A percentile compares a stretch with the other conserved stretches of the same genome.
These are phyloP conservation scores for Allium cepa DNA, from an alignment of 106 monocot genomes.

Conservation along the genomic window DNA sequence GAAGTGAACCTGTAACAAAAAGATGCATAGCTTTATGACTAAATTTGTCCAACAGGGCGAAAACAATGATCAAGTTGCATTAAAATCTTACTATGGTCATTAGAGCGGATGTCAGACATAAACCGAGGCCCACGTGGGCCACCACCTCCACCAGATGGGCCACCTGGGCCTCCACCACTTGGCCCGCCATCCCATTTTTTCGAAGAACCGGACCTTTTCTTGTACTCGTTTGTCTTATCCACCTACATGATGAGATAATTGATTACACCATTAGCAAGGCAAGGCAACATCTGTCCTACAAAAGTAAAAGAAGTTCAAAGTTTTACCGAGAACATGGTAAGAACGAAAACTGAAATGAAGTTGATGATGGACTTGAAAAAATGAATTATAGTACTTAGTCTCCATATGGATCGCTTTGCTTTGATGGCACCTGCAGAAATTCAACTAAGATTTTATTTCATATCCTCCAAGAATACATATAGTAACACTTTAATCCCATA, in stretches of 20 bases:
- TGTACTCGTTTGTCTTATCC: conserved; percentile 66
- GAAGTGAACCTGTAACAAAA: conserved; percentile 8
- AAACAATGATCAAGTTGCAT: background rate
- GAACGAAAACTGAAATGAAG: conserved; percentile 60
- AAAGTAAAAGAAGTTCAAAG: too few species aligned
- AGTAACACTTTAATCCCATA: too few species aligned
- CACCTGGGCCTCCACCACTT: conserved; percentile 50
- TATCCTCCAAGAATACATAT: too few species aligned
- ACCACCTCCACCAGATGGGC: conserved; percentile 56
- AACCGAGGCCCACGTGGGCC: conserved; percentile 59
- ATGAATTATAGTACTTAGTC: conserved; percentile 61
- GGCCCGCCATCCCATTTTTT: conserved; percentile 94
- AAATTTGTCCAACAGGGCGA: background rate
- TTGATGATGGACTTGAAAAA: conserved; percentile 59
- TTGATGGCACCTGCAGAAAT: conserved; percentile 67
- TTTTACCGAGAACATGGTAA: conserved; percentile 86
- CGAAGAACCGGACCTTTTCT: conserved; percentile 34
- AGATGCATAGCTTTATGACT: background rate
- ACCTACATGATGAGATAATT: conserved; percentile 26
- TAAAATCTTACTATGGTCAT: conserved; percentile 68
- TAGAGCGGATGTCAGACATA: conserved; percentile 60
- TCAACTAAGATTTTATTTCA: background rate
- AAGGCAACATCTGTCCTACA: too few species aligned
- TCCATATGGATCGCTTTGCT: conserved; percentile 66
- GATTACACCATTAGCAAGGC: background rate